A percentile compares a stretch with the other conserved stretches of the same genome.
Evolutionary conservation across 2,329 filamentous ascomycete species (phyloP).

Genomic region (Cytospora piceae): DNA sequence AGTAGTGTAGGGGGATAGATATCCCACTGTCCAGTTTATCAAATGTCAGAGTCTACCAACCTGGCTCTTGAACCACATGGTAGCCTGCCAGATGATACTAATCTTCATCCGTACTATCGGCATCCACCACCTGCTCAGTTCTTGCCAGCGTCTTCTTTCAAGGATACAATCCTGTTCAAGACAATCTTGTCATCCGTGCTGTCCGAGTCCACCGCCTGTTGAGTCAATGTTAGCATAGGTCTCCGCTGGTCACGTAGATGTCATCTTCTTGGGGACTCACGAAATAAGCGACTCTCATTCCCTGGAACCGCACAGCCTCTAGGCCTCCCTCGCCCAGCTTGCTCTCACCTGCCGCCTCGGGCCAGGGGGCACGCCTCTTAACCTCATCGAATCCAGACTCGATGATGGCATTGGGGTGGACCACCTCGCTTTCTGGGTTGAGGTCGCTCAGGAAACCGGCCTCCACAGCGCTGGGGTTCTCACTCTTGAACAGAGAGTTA

Average conservation of each 20-base stretch:
- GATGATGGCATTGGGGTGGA: slow-evolving; percentile 78
- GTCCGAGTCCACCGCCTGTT: slow-evolving; percentile 73
- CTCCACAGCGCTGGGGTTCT: slow-evolving; percentile 76
- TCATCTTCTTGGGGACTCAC: slow-evolving; percentile 43
- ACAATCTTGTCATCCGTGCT: slow-evolving; percentile 79
- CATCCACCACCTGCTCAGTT: slow-evolving; percentile 30
- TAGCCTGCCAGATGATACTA: too few relatives aligned
- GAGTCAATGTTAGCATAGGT: slow-evolving; percentile 30
- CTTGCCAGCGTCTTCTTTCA: slow-evolving; percentile 87
- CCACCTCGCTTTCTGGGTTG: slow-evolving; percentile 79
- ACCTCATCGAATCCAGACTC: slow-evolving; percentile 85
- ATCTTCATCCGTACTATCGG: not conserved
- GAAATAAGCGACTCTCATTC: slow-evolving; percentile 86
- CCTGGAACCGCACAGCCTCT: slow-evolving; percentile 87
- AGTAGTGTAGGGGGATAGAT: not conserved
- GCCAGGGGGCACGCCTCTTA: slow-evolving; percentile 74
- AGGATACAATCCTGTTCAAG: slow-evolving; percentile 86
- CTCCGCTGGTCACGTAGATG: not conserved
- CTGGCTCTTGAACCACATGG: too few relatives aligned
- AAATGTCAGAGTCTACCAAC: not conserved
- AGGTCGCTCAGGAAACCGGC: slow-evolving; percentile 84
- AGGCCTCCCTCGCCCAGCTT: slow-evolving; percentile 64
- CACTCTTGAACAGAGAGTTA: slow-evolving; percentile 58
- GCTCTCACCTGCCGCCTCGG: slow-evolving; percentile 73
- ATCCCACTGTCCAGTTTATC: not conserved